Evolutionary conservation across 495 filamentous ascomycete genomes (phyloP).

Genomic region (Cercophora sp.): DNA sequence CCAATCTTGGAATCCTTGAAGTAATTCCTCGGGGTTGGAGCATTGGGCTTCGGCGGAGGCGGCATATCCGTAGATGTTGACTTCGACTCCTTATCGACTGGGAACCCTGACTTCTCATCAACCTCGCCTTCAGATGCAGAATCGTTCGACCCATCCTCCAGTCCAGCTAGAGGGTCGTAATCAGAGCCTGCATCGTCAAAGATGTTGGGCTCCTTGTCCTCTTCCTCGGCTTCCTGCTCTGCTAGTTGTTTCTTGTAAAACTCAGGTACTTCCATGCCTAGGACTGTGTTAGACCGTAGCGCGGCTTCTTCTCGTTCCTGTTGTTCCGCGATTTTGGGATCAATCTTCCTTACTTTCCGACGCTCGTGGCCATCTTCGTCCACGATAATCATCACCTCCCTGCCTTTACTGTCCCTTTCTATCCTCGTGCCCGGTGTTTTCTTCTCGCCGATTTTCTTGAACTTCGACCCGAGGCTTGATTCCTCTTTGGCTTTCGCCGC

Average conservation of each 20-base stretch:
- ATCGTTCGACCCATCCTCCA: slow-evolving; percentile 50
- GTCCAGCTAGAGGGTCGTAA: slow-evolving; percentile 79
- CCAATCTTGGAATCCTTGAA: slow-evolving; percentile 52
- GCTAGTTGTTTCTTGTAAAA: slow-evolving; percentile 42
- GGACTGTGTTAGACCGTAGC: slow-evolving; percentile 64
- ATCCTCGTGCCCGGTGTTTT: slow-evolving; percentile 61
- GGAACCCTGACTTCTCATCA: slow-evolving; percentile 4
- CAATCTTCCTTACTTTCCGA: slow-evolving; percentile 67
- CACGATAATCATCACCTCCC: slow-evolving; percentile 80
- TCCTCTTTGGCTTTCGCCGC: slow-evolving; percentile 55
- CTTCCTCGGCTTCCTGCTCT: slow-evolving; percentile 42
- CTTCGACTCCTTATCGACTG: slow-evolving; percentile 5
- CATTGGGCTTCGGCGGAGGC: slow-evolving; percentile 37
- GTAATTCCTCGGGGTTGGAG: slow-evolving; percentile 50
- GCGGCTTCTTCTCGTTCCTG: slow-evolving; percentile 44
- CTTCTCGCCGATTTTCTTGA: slow-evolving; percentile 73
- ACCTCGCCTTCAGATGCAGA: slow-evolving; percentile 23
- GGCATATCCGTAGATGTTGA: slow-evolving; percentile 31
- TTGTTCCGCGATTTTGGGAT: slow-evolving; percentile 27
- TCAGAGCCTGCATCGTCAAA: slow-evolving; percentile 84
- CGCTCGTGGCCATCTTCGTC: slow-evolving; percentile 87
- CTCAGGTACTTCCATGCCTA: slow-evolving; percentile 77
- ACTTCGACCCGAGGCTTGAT: slow-evolving; percentile 64
- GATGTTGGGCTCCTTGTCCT: slow-evolving; percentile 66
- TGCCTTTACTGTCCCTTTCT: slow-evolving; percentile 68